A percentile compares a stretch with the other conserved stretches of the same genome.
Evolutionary conservation across 441 rosid genomes (phyloP).

Genomic region (Iberis amara): DNA sequence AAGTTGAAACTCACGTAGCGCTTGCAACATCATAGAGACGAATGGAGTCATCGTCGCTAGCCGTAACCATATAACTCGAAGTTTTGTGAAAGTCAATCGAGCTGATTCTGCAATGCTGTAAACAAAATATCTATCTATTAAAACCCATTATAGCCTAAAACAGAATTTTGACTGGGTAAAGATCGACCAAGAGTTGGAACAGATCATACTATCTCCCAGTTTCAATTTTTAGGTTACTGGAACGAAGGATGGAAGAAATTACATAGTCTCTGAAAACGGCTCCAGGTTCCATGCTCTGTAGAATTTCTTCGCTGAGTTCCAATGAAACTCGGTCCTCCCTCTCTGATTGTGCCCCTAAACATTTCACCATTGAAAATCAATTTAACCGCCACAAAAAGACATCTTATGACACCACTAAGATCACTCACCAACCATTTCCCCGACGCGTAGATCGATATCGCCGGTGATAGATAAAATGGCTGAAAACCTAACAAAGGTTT

Average conservation of each 20-base stretch:
- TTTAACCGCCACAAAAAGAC: background rate
- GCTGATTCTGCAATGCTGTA: conserved; percentile 74
- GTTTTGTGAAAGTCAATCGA: conserved; percentile 86
- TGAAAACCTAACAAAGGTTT: background rate
- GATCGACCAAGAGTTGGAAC: too few species aligned
- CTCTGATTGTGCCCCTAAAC: conserved; percentile 48
- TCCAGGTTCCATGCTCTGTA: conserved; percentile 92
- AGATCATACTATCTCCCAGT: background rate
- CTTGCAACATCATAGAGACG: conserved; percentile 81
- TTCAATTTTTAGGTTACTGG: background rate
- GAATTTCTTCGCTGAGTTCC: conserved; percentile 74
- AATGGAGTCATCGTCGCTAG: conserved; percentile 90
- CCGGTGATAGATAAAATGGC: conserved; percentile 9
- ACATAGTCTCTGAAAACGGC: conserved; percentile 82
- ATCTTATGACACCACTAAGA: background rate
- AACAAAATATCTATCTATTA: background rate
- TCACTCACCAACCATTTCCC: conserved; percentile 40
- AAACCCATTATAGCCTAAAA: too few species aligned
- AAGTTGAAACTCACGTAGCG: conserved; percentile 54
- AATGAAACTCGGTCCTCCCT: conserved; percentile 77
- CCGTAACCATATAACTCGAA: conserved; percentile 77
- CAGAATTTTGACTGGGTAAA: too few species aligned
- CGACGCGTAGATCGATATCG: background rate
- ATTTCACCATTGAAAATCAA: conserved; percentile 1
- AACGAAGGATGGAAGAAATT: background rate